Conservation (phyloP, 1,284 basidiomycete genomes). For the Ganoderma sp. region DNA sequence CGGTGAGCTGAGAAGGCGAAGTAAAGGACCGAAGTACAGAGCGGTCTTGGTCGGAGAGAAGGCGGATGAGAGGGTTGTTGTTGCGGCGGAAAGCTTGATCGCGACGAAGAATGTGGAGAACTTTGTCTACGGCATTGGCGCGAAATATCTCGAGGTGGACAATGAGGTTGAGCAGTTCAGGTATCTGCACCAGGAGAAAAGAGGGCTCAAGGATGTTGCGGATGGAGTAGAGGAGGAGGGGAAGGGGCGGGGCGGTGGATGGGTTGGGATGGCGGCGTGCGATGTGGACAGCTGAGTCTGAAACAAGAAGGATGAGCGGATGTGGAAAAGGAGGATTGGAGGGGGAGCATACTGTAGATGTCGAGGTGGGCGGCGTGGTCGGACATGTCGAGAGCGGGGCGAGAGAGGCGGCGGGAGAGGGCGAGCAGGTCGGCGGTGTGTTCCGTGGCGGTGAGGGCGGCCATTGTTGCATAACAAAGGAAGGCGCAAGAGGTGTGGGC, state of each 20-base stretch:
- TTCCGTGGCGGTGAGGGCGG: too few relatives aligned
- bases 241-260: slow-evolving; percentile 23
- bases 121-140: background rate
- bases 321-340: background rate
- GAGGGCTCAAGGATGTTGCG: slow-evolving; percentile 29
- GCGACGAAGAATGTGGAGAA: slow-evolving; percentile 8
- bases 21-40: slow-evolving; percentile 4
- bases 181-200: slow-evolving; percentile 20
- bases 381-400: slow-evolving; percentile 6
- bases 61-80: background rate
- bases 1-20: background rate
- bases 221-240: slow-evolving; percentile 26
- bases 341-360: slow-evolving; percentile 19
- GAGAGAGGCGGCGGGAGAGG: background rate
- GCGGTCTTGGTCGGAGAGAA: slow-evolving; percentile 1
- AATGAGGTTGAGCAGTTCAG: slow-evolving; percentile 27
- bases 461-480: background rate
- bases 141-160: slow-evolving; percentile 28
- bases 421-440: background rate
- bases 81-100: slow-evolving; percentile 1
- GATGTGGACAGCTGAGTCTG: slow-evolving; percentile 5
- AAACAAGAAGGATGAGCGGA: background rate
- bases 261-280: slow-evolving; percentile 3
- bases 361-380: slow-evolving; percentile 11
- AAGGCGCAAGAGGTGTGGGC: background rate